Evolutionary conservation across 1,284 basidiomycete genomes (phyloP).

Genomic region (Xerocomus minutiporus): DNA sequence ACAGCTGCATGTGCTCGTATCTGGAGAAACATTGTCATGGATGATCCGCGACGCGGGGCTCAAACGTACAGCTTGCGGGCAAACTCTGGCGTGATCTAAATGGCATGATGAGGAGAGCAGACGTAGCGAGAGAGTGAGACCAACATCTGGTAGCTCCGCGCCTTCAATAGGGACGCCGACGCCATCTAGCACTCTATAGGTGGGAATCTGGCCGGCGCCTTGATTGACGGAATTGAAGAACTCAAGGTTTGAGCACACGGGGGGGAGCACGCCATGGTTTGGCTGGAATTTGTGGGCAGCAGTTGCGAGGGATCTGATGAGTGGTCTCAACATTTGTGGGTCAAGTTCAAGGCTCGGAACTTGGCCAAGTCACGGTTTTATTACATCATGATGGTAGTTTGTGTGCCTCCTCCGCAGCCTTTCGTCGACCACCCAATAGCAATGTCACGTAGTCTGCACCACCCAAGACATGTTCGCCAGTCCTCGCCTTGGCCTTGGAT

Average conservation of each 20-base stretch:
- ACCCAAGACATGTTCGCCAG: slow-evolving; percentile 50
- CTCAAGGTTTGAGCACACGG: slow-evolving; percentile 60
- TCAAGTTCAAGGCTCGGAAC: slow-evolving; percentile 17
- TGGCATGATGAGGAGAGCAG: slow-evolving; percentile 6
- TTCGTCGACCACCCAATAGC: slow-evolving; percentile 64
- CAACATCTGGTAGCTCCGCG: slow-evolving; percentile 68
- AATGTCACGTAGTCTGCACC: slow-evolving; percentile 72
- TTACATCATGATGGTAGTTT: slow-evolving; percentile 41
- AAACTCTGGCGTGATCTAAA: slow-evolving; percentile 66
- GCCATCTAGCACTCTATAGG: slow-evolving; percentile 79
- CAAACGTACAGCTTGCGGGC: slow-evolving; percentile 63
- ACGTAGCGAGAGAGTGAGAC: slow-evolving; percentile 10
- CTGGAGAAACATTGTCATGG: slow-evolving; percentile 32
- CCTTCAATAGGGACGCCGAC: slow-evolving; percentile 68
- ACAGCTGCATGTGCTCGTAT: slow-evolving; percentile 78
- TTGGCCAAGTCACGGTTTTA: slow-evolving; percentile 8
- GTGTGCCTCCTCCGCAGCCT: slow-evolving; percentile 56
- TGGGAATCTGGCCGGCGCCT: slow-evolving; percentile 64
- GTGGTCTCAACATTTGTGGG: slow-evolving; percentile 14
- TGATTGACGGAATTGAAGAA: slow-evolving; percentile 75
- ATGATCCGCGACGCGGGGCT: neutral
- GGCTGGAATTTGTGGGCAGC: slow-evolving; percentile 23
- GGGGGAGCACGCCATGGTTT: slow-evolving; percentile 50
- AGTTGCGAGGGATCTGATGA: slow-evolving; percentile 20
- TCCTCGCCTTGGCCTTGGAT: slow-evolving; percentile 35